Base-by-base conservation (phyloP, 140 eudicot species). In the Anethum foeniculum region DNA sequence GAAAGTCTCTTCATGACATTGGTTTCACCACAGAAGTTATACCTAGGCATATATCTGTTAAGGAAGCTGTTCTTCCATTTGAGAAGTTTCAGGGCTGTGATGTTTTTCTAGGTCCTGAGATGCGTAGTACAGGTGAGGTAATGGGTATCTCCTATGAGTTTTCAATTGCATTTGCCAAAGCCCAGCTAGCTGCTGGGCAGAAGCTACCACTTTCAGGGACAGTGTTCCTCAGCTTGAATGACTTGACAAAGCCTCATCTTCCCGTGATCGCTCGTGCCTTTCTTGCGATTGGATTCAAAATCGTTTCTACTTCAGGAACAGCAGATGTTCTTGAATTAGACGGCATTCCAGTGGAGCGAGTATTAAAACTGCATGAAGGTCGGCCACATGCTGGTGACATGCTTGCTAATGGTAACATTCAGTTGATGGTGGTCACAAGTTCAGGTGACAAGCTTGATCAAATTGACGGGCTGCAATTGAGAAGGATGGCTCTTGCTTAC, bases 61-160 rank as follows among this genome's bases (percentile, higher is more conserved):
- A 95, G 79, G 99, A 95, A 86, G 99, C 97, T 0, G 99, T 95
- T 71, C 97, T 92, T 47, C 99, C 99, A 1, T 95, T 95, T 28
- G 99, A 92, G 71, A 95, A 92, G 51, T 95, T 95, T 81, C 97
- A 90, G 82, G 99, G 99, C 1, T 91, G 96, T 30, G 99, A 95
- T 47, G 97, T 95, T 38, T 95, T 34, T 73, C 79, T 95, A 6
- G 97, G 99, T 32, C 99, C 97, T 3, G 99, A 95, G 76, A 95
- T 95, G 99, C 99, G 97, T 34, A 90, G 97, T 80, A 95, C 97
- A 0, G 97, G 97, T 23, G 99, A 92, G 83, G 99, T 95, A 39
- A 95, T 95, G 99, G 97, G 96, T 23, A 88, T 95, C 19, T 92
- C 91, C 81, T 3, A 95, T 92, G 99, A 95, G 97, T 27, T 87